A percentile compares a stretch with the other conserved stretches of the same genome.
Conservation (phyloP, 2,329 filamentous ascomycete genomes). For the Fusarium pilosicola region DNA sequence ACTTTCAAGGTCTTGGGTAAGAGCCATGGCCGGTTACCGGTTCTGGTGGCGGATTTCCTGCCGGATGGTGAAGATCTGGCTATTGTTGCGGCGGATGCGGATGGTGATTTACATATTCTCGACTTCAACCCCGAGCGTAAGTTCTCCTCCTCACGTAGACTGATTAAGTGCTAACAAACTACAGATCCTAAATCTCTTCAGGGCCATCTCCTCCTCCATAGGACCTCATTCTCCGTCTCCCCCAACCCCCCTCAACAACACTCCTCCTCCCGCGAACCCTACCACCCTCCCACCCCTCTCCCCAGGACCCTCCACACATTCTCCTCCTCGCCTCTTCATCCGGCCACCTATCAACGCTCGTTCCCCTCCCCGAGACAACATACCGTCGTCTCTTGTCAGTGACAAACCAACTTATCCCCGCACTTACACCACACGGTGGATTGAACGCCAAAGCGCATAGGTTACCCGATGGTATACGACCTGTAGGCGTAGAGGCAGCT, state of each 20-base stretch:
- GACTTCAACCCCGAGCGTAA: conserved; percentile 95
- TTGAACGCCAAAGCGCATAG: conserved; percentile 87
- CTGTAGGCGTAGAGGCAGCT: conserved; percentile 66
- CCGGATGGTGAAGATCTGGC: conserved; percentile 85
- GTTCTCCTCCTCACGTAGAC: conserved; percentile 46
- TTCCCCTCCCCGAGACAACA: conserved; percentile 78
- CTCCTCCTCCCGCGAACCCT: conserved; percentile 67
- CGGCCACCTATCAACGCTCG: conserved; percentile 80
- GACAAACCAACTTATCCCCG: conserved; percentile 80
- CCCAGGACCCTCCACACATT: conserved; percentile 49
- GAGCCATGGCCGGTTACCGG: conserved; percentile 79
- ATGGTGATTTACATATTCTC: conserved; percentile 86
- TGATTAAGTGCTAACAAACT: conserved; percentile 34
- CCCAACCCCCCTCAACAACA: conserved; percentile 79
- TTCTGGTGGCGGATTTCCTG: conserved; percentile 85
- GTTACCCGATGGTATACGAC: conserved; percentile 55
- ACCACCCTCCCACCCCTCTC: conserved; percentile 45
- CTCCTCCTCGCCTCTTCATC: conserved; percentile 79
- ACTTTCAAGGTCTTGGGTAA: conserved; percentile 94
- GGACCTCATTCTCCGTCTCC: conserved; percentile 87
- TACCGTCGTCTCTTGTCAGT: conserved; percentile 88
- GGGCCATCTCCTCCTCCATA: conserved; percentile 86
- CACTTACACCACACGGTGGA: conserved; percentile 79
- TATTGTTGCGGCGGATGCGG: conserved; percentile 83
- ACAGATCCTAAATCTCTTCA: conserved; percentile 92